Evolutionary conservation across 2,329 filamentous ascomycete genomes (phyloP).

Genomic region (Epichloe scottii): DNA sequence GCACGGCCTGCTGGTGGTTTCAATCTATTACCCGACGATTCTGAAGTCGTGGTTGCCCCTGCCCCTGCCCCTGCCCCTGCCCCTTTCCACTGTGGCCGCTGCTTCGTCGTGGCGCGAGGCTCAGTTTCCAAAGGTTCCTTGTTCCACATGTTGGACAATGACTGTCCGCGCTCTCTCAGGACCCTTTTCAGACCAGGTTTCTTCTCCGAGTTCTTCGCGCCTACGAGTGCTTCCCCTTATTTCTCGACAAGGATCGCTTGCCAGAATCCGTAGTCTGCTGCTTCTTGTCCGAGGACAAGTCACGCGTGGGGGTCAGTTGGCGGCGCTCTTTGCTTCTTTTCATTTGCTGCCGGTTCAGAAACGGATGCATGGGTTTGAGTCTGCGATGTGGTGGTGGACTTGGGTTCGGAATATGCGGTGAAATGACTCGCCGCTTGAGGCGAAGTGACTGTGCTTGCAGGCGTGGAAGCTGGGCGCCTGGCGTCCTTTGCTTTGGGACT

Average conservation of each 20-base stretch:
- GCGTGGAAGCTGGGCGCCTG: not conserved
- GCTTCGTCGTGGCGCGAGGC: slow-evolving; percentile 9
- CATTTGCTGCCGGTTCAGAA: slow-evolving; percentile 23
- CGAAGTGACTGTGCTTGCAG: slow-evolving; percentile 3
- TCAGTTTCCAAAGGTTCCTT: slow-evolving; percentile 28
- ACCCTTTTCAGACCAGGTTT: slow-evolving; percentile 27
- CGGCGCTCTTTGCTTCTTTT: slow-evolving; percentile 32
- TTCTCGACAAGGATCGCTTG: slow-evolving; percentile 15
- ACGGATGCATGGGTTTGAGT: not conserved
- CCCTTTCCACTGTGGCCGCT: slow-evolving; percentile 15
- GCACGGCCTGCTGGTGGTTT: slow-evolving; percentile 5
- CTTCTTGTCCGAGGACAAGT: slow-evolving; percentile 8
- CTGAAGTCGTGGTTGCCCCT: slow-evolving; percentile 1
- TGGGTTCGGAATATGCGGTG: not conserved
- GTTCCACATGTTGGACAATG: slow-evolving; percentile 35
- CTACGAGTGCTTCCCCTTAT: slow-evolving; percentile 13
- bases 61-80: slow-evolving; percentile 8
- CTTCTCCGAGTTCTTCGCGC: slow-evolving; percentile 12
- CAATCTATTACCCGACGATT: not conserved
- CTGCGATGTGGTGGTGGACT: not conserved
- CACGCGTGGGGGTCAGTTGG: slow-evolving; percentile 9
- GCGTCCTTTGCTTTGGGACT: not conserved
- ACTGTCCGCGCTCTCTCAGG: slow-evolving; percentile 36
- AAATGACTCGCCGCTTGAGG: slow-evolving; percentile 8
- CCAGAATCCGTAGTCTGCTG: not conserved